Base-by-base conservation (phyloP, 2,329 filamentous ascomycete genomes). In the Helotiales sp. region DNA sequence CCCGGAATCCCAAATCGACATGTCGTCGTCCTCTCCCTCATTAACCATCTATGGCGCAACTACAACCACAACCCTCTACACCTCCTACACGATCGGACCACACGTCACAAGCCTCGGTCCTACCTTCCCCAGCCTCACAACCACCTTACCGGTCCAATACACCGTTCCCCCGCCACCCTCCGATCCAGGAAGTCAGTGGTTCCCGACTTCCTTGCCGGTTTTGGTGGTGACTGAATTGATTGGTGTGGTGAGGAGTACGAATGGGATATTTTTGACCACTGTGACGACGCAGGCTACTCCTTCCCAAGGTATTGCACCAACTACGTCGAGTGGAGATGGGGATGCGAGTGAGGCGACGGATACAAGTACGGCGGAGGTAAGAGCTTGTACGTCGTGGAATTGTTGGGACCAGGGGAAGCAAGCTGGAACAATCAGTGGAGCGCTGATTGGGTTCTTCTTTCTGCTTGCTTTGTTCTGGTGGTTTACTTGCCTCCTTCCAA, bases 141-240 rank as follows among this genome's bases (percentile, higher is more conserved):
- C 34, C 2, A 52, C 58, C 6, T 17, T 9, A 17, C 13, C 44
- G 6, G 3, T 47, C 5, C 38, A 51, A 25, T 60, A 52, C 48
- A 63, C 58, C 1, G 58, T 52, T 2, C 13, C 61, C 6, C 24
- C 42, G 0, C 22, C 5, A 6, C 8, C 40, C 1, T 5, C 33
- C 3, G 17, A 49, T 44, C 52, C 33, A 15, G 13, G 31, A 8
- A 46, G 7, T 22, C 27, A 30, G 27, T 40, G 40, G 5, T 34
- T 33, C 5, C 30, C 46, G 2, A 22, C 42, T n/a, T 13, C 48
- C 2, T 30, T 62, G 2, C 59, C 58, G 13, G 24, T 61, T 2
- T 27, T 61, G 13, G 58, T 63, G 1, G 31, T 66, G 5, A 66
- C 64, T 25, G 40, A 63, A 13, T 52, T 63, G 1, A 53, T 60